Base-by-base conservation (phyloP, 352 stramenopile genomes). In the Phytophthora ramorum region DNA sequence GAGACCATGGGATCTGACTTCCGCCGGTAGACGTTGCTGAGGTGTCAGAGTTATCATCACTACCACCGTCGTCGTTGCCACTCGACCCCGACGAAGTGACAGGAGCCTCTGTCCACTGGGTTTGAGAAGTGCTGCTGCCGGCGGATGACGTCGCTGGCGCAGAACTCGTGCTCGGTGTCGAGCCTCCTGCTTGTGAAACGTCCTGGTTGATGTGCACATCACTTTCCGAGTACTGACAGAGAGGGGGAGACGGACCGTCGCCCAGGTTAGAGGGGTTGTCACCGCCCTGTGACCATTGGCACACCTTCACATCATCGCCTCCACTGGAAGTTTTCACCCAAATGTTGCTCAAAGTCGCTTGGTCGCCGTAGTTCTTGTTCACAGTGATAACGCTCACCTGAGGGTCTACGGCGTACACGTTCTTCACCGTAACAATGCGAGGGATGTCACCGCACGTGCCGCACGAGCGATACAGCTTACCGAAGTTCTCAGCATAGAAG, bases 261-360 rank as follows among this genome's bases (percentile, higher is more conserved):
- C n/a, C n/a, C n/a, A n/a, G n/a, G n/a, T n/a, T n/a, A n/a, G n/a
- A n/a, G n/a, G n/a, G n/a, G n/a, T n/a, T n/a, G n/a, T n/a, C n/a
- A n/a, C n/a, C n/a, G n/a, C n/a, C n/a, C n/a, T n/a, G n/a, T n/a
- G n/a, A n/a, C n/a, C n/a, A n/a, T n/a, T n/a, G n/a, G n/a, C n/a
- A n/a, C n/a, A n/a, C n/a, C n/a, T n/a, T n/a, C n/a, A n/a, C n/a
- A n/a, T n/a, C n/a, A n/a, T n/a, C n/a, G n/a, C n/a, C n/a, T n/a
- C 13, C 34, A 14, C 34, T 38, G 34, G 51, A 50, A 34, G 51
- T 50, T 9, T 45, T 60, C 7, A 46, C 38, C 51, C 34, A 75
- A 40, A 86, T 69, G 59, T 83, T 77, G 14, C 66, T 79, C 24
- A 80, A 47, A 28, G 62, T 78, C 48, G 73, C 73, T 24, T 77